phyloP scores from a whole-genome alignment of 2,329 filamentous ascomycete genomes.

The Beauveria sp. region DNA sequence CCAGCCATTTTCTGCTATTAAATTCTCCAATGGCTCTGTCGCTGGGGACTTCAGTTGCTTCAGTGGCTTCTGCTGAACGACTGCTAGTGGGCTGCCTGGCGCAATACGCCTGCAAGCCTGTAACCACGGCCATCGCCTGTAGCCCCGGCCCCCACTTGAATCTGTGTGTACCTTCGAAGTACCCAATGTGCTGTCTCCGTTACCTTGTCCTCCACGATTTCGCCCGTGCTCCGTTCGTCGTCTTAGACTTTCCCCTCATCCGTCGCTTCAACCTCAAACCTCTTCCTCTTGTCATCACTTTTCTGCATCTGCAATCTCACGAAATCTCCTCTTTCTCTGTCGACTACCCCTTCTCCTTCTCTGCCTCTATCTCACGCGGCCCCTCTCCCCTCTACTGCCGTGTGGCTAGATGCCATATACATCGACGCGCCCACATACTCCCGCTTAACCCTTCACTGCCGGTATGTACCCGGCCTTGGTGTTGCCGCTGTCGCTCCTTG shows the following conservation, averaged over 20 bases:
- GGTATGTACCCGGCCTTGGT: background rate
- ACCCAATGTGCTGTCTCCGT: background rate
- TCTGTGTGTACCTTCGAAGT: background rate
- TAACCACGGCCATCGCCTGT: background rate
- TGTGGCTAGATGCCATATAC: constrained; percentile 1
- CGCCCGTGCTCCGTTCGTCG: background rate
- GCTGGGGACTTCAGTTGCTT: too few species aligned
- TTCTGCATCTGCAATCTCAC: background rate
- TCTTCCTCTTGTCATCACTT: constrained; percentile 1
- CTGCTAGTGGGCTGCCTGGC: too few species aligned
- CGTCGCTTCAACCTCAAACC: background rate
- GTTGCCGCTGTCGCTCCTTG: background rate
- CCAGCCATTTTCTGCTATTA: too few species aligned
- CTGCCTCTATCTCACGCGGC: background rate
- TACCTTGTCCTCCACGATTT: background rate
- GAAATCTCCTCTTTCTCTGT: background rate
- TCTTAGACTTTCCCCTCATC: constrained; percentile 9
- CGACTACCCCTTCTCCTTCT: background rate
- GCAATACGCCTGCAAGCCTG: too few species aligned
- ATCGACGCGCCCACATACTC: background rate
- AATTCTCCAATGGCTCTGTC: background rate
- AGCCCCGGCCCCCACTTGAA: background rate
- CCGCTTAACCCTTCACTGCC: constrained; percentile 1
- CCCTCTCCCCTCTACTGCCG: background rate
- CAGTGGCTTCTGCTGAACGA: background rate